Evolutionary conservation across 371 early-diverging fungal genomes (phyloP).

Genomic region (Mortierella sp.): DNA sequence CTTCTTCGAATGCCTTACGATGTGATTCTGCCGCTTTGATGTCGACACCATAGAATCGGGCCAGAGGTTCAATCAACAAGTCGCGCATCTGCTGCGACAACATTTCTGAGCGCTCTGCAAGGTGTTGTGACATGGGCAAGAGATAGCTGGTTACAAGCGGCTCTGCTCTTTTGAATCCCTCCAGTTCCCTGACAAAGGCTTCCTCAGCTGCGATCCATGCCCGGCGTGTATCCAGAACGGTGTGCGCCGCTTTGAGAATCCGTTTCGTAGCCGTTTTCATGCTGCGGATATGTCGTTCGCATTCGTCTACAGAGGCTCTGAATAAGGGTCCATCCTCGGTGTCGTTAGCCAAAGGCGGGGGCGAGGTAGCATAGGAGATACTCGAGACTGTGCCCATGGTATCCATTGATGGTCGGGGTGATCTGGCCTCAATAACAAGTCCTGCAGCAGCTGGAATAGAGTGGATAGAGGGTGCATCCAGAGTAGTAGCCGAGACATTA

Average conservation of each 20-base stretch:
- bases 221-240: constrained; percentile 54
- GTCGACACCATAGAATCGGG: constrained; percentile 63
- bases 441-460: too few species aligned
- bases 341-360: constrained; percentile 44
- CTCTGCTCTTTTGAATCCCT: constrained; percentile 53
- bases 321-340: constrained; percentile 71
- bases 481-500: constrained; percentile 16
- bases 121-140: constrained; percentile 38
- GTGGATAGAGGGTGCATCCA: too few species aligned
- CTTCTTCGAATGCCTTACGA: constrained; percentile 69
- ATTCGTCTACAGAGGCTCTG: constrained; percentile 60
- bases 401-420: too few species aligned
- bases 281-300: constrained; percentile 59
- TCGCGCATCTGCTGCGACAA: constrained; percentile 57
- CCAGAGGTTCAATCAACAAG: constrained; percentile 62
- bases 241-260: constrained; percentile 56
- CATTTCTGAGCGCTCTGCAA: constrained; percentile 53
- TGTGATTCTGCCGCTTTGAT: constrained; percentile 68
- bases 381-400: too few species aligned
- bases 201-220: constrained; percentile 55
- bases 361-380: too few species aligned
- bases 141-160: constrained; percentile 54
- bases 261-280: constrained; percentile 60
- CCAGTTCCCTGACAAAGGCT: constrained; percentile 53
- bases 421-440: too few species aligned